Evolutionary conservation across 2,329 filamentous ascomycete genomes (phyloP).

Genomic region (Colletotrichum coccodes): DNA sequence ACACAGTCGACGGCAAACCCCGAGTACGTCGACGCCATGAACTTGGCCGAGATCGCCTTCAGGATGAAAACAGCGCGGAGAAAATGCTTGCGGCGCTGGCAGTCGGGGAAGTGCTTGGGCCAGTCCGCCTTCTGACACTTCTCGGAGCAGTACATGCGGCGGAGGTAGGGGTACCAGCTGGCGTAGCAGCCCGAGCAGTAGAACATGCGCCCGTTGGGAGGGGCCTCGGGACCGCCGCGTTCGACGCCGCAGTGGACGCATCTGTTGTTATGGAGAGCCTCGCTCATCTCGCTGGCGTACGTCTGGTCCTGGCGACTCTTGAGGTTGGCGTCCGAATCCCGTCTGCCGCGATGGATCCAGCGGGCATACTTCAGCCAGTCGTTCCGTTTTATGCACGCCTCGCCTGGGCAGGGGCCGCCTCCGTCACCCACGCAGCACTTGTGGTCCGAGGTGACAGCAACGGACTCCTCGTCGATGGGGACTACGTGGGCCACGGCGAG

Average conservation of each 20-base stretch:
- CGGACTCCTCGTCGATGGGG: neutral
- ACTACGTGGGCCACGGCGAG: neutral
- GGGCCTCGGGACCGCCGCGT: neutral
- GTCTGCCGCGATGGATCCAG: slow-evolving; percentile 28
- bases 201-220: neutral
- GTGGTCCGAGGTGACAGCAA: neutral
- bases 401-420: neutral
- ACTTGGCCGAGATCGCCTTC: slow-evolving; percentile 10
- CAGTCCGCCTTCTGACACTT: slow-evolving; percentile 22
- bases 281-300: neutral
- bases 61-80: slow-evolving; percentile 24
- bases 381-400: neutral
- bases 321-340: slow-evolving; percentile 4
- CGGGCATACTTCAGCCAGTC: slow-evolving; percentile 16
- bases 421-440: neutral
- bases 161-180: neutral
- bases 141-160: slow-evolving; percentile 24
- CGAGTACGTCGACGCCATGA: slow-evolving; percentile 18
- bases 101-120: slow-evolving; percentile 18
- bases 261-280: neutral
- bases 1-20: neutral
- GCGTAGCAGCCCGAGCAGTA: slow-evolving; percentile 25
- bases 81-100: slow-evolving; percentile 22
- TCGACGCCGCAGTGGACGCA: neutral
- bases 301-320: neutral